phyloP scores from a whole-genome alignment of 176 grass and related monocot species.

The Bonia amplexicaulis region DNA sequence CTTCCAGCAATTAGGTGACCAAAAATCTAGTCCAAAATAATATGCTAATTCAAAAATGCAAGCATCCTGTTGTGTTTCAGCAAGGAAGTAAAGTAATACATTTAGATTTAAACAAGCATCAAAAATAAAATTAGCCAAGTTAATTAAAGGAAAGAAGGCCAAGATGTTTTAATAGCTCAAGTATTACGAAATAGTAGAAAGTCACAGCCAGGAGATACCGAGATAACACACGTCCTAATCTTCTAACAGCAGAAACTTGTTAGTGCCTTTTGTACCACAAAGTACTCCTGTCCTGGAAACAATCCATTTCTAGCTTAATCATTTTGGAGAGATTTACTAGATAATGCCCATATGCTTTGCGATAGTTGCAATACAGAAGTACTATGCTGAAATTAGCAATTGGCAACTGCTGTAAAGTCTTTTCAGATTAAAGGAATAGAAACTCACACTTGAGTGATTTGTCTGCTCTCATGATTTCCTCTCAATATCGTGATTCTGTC shows the following conservation, averaged over 20 bases:
- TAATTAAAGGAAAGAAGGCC: neutral
- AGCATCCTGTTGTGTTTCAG: neutral
- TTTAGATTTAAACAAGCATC: neutral
- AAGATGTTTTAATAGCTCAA: neutral
- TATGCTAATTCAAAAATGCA: neutral
- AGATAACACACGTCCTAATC: slow-evolving; percentile 6
- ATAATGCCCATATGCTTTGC: neutral
- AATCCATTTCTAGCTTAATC: neutral
- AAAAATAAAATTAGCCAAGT: neutral
- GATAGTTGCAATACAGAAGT: neutral
- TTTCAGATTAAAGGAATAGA: slow-evolving; percentile 20
- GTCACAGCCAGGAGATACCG: neutral
- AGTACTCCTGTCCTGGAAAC: neutral
- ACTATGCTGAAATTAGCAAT: slow-evolving; percentile 20
- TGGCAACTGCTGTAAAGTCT: neutral
- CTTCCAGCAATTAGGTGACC: neutral
- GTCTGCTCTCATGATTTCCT: slow-evolving; percentile 77
- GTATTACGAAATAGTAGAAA: neutral
- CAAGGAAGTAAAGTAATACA: neutral
- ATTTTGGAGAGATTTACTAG: neutral
- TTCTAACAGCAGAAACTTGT: neutral
- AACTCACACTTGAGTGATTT: slow-evolving; percentile 86
- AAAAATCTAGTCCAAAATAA: neutral
- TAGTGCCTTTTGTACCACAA: neutral
- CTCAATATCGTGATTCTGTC: slow-evolving; percentile 76